phyloP scores from a whole-genome alignment of 2,329 filamentous ascomycete species.

The Aspergillus tanneri region DNA sequence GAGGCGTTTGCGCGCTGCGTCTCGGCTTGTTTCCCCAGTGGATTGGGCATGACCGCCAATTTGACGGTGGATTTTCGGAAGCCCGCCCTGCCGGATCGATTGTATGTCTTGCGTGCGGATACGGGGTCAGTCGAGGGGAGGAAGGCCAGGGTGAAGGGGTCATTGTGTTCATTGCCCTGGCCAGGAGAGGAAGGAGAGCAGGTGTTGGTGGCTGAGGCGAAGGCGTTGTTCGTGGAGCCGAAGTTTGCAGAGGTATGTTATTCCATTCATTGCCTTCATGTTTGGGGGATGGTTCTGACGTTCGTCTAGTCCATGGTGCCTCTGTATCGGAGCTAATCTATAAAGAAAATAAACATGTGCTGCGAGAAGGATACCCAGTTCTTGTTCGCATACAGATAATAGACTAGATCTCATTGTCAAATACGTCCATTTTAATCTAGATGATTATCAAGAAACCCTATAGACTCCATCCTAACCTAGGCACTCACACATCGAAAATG shows the following conservation, averaged over 20 bases:
- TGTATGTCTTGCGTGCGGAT: conserved; percentile 35
- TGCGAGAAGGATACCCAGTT: too few species aligned
- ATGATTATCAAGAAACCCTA: conserved; percentile 8
- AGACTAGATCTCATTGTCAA: too few species aligned
- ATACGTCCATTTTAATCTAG: conserved; percentile 23
- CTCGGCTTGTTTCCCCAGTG: conserved; percentile 32
- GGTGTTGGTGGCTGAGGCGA: conserved; percentile 37
- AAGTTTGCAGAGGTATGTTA: conserved; percentile 37
- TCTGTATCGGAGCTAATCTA: conserved; percentile 24
- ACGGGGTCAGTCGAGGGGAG: conserved; percentile 36
- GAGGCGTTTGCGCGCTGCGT: conserved; percentile 40
- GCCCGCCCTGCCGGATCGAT: conserved; percentile 31
- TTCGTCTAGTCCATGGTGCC: conserved; percentile 33
- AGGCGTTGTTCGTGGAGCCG: conserved; percentile 40
- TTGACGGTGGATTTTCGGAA: conserved; percentile 38
- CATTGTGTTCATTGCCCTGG: conserved; percentile 23
- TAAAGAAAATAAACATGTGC: too few species aligned
- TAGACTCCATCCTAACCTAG: conserved; percentile 18
- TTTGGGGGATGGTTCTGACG: background rate
- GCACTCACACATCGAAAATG: conserved; percentile 12
- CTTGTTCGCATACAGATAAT: too few species aligned
- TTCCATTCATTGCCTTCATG: background rate
- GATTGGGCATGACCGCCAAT: conserved; percentile 39
- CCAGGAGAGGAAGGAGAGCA: conserved; percentile 22
- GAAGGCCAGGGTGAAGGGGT: conserved; percentile 40